Evolutionary conservation across 2,329 filamentous ascomycete genomes (phyloP), one percentile per base, ranked within the genome.

Genomic region (Cladophialophora immunda): DNA sequence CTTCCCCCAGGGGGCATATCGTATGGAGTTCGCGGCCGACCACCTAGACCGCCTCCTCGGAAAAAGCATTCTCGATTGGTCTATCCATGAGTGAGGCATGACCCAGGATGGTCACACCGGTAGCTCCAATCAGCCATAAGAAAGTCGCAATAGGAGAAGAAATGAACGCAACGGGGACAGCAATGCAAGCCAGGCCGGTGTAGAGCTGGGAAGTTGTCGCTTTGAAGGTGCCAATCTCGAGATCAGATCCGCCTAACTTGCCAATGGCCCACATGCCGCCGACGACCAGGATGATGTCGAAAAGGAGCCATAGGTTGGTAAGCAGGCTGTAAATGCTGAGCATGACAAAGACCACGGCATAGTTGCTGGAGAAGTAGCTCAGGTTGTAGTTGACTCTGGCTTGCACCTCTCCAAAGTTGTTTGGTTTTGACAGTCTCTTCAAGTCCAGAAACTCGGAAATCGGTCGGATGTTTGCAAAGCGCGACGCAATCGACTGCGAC

Each of bases 41-140:
- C 94, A 96, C 87, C 90, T 98, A 99, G 92, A 99, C 95, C 94
- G 95, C 94, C 94, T 99, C 95, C 94, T 96, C 95, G 87, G 94
- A 97, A 97, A 99, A 99, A 97, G 94, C 94, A 94, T 96, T 94
- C 90, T 98, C 95, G 85, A 98, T 97, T 67, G 94, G 94, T 88
- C 97, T 97, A 80, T 98, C 94, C 91, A 98, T 90, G 79, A 98
- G 89, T 71, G 93, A 87, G 74, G 95, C 95, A 83, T 99, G 95
- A 81, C 95, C 95, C 73, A 98, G 84, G 73, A 98, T 96, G 78
- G 90, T 92, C 79, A 97, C 93, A 79, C 93, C 94, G 74, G 92
- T 94, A 75, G 95, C 95, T 79, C 95, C 95, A 77, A 98, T 93
- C 78, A 99, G 87, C 95, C 95, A 98, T 75, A 98, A 89, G 74